phyloP scores from a whole-genome alignment of 2,329 filamentous ascomycete species.

The Biscogniauxia marginata region DNA sequence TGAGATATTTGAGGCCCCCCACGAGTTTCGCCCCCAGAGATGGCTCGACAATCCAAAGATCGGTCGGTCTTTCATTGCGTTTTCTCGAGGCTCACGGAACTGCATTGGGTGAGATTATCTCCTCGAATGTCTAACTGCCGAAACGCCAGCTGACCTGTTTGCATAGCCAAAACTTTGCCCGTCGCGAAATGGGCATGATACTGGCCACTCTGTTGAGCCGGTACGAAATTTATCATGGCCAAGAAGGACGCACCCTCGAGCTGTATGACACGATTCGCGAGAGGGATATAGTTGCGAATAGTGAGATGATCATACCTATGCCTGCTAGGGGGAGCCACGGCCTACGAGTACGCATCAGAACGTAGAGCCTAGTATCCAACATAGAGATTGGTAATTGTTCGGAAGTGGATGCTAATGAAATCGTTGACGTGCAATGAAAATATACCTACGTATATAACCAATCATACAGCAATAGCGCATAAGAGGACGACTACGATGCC shows the following conservation, averaged over 20 bases:
- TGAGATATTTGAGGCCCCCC: conserved; percentile 15
- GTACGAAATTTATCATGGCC: conserved; percentile 23
- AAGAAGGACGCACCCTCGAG: conserved; percentile 19
- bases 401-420: too few species aligned
- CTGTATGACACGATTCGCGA: conserved; percentile 21
- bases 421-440: background rate
- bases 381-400: too few species aligned
- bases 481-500: too few species aligned
- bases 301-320: conserved; percentile 22
- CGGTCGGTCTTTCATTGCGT: conserved; percentile 5
- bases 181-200: conserved; percentile 19
- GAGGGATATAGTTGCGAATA: conserved; percentile 19
- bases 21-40: conserved; percentile 20
- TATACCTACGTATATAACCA: too few species aligned
- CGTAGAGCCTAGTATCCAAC: background rate
- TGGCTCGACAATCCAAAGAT: conserved; percentile 28
- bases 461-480: too few species aligned
- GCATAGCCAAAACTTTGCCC: conserved; percentile 15
- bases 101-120: conserved; percentile 23
- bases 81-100: conserved; percentile 19
- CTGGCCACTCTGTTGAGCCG: conserved; percentile 16
- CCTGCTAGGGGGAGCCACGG: conserved; percentile 22
- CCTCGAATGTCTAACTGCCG: background rate
- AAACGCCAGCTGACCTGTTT: background rate
- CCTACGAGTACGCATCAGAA: conserved; percentile 14